Base-by-base conservation (phyloP, 176 grass and related monocot genomes). In the Puya raimondii region DNA sequence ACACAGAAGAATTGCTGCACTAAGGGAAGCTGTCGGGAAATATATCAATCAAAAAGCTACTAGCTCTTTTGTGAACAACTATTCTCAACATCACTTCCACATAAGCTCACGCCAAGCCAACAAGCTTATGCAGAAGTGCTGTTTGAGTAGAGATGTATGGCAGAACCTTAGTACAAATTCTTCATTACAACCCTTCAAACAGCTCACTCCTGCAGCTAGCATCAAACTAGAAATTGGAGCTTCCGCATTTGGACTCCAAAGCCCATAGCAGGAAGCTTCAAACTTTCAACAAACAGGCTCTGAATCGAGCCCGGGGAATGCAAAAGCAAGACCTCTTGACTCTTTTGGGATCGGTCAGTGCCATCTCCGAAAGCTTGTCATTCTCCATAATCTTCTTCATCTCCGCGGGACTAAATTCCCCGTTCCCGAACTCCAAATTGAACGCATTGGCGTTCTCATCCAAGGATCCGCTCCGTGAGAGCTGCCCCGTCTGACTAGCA, bases 311-410 rank as follows among this genome's bases (percentile, higher is more conserved):
- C 4, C 6, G 33, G 33, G 33, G 33, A 42, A 42, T 42, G 33
- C 33, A 42, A 42, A 42, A 7, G 33, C 4, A 42, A 42, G 33
- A 96, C 93, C 93, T 96, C 77, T 92, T 96, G n/a, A 96, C 89
- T 76, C 89, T 83, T 50, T 92, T 96, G 14, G 93, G 93, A 81
- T 96, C 93, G 0, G 86, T 80, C 51, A 90, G 9, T 57, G 93
- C 93, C 51, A 96, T 96, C 84, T 96, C 93, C 6, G 85, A 68
- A 16, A 96, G 84, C 23, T 91, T 81, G 53, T 96, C 93, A 76
- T 96, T 91, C 2, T 88, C 86, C 81, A 89, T 83, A 77, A 96
- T 96, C 76, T 96, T 96, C 81, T 96, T 96, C 81, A 92, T 92
- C 84, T 96, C 93, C 1, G 77, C 71, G 23, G 82, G 81, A 42